Evolutionary conservation across 2,329 filamentous ascomycete genomes (phyloP).

Genomic region (Gaeumannomyces sp.): DNA sequence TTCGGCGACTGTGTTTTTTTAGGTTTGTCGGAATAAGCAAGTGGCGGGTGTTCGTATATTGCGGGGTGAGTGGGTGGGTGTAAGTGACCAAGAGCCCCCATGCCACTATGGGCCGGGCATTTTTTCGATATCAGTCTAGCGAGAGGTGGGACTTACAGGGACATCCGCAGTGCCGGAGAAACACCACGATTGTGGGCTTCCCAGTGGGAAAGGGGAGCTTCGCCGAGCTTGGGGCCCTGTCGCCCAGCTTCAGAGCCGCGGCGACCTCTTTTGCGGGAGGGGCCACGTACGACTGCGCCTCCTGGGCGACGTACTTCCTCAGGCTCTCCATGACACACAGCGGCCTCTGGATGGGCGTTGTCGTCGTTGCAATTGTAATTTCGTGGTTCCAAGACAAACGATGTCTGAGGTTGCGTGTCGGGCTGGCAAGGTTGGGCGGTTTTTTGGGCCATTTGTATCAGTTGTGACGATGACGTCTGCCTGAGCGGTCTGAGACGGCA

Average conservation of each 20-base stretch:
- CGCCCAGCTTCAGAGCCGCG: constrained; percentile 44
- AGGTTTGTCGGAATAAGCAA: background rate
- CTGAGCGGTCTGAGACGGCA: background rate
- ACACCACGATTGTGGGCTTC: constrained; percentile 57
- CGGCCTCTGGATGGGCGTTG: background rate
- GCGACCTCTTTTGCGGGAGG: constrained; percentile 35
- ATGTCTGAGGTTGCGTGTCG: background rate
- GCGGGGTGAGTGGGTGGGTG: background rate
- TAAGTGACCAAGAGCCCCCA: background rate
- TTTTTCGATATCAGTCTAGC: background rate
- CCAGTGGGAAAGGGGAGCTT: constrained; percentile 45
- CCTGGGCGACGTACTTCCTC: constrained; percentile 14
- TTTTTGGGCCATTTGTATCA: background rate
- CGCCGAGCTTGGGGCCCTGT: constrained; percentile 47
- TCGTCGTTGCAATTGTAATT: background rate
- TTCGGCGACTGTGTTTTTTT: constrained; percentile 50
- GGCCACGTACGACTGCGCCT: constrained; percentile 35
- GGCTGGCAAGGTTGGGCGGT: background rate
- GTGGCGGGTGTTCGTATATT: background rate
- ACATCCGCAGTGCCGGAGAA: constrained; percentile 68
- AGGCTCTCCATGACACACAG: background rate
- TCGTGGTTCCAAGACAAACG: background rate
- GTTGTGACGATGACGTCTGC: background rate
- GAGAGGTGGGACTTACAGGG: constrained; percentile 49
- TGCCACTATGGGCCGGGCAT: background rate